These are phyloP conservation scores for Fusarium nelsonii DNA, from an alignment of 2,329 filamentous ascomycete species.

Conservation along the genomic window DNA sequence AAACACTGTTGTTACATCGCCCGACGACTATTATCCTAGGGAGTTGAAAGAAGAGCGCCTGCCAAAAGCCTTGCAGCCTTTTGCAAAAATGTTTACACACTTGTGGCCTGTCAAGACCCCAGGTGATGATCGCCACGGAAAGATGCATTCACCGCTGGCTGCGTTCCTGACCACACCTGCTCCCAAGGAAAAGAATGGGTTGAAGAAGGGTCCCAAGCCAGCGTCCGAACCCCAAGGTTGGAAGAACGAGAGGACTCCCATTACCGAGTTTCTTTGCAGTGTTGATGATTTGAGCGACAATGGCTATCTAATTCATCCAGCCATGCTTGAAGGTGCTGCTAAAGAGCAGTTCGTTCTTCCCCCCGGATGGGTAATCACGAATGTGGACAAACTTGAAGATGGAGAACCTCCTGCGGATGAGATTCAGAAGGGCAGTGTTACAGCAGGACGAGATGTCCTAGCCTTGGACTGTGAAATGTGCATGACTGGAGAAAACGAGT, in stretches of 20 bases:
- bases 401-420: slow-evolving; percentile 76
- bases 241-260: slow-evolving; percentile 81
- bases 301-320: slow-evolving; percentile 87
- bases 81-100: slow-evolving; percentile 86
- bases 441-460: slow-evolving; percentile 81
- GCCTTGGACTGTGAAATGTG: slow-evolving; percentile 99
- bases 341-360: slow-evolving; percentile 65
- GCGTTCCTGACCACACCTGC: slow-evolving; percentile 83
- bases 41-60: slow-evolving; percentile 64
- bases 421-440: slow-evolving; percentile 84
- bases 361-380: slow-evolving; percentile 86
- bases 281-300: slow-evolving; percentile 82
- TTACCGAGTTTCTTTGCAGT: slow-evolving; percentile 81
- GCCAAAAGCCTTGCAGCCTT: slow-evolving; percentile 69
- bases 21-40: slow-evolving; percentile 72
- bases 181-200: slow-evolving; percentile 73
- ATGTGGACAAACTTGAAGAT: slow-evolving; percentile 74
- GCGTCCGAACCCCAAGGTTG: slow-evolving; percentile 74
- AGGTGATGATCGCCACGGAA: slow-evolving; percentile 83
- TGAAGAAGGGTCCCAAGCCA: slow-evolving; percentile 69
- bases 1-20: slow-evolving; percentile 55
- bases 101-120: slow-evolving; percentile 91
- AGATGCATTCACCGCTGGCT: slow-evolving; percentile 87
- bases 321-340: slow-evolving; percentile 72
- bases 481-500: slow-evolving; percentile 81